Evolutionary conservation across 352 stramenopile species (phyloP), one percentile per base, ranked within the genome.

Genomic region (Globisporangium echinulatum): DNA sequence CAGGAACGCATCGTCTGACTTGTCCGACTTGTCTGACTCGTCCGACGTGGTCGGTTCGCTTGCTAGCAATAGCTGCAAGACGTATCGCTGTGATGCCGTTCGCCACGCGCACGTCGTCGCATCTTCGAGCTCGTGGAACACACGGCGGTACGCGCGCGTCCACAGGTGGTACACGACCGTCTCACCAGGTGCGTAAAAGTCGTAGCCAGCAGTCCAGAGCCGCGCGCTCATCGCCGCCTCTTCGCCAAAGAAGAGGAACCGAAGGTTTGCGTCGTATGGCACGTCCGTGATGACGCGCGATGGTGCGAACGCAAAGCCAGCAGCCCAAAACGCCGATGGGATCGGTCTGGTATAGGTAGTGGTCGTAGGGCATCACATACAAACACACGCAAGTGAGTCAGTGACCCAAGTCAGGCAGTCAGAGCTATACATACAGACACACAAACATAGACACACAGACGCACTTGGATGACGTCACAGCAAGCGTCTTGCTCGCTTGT

Each of bases 231-330:
- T 97, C 15, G 69, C 81, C 4, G 87, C 65, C 72, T 98, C 94
- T 77, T 98, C 94, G 33, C 94, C 94, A 67, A 98, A 98, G 63
- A 98, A 98, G 3, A 98, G 66, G 53, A 96, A 85, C 10, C 77
- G 79, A 10, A 98, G 63, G 17, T 62, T 74, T 6, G 66, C 68
- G 65, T 98, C 92, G 64, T 98, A 98, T 0, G 83, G 87, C 37
- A 94, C 90, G 61, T 90, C 73, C 4, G 51, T 33, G 3, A 90
- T 70, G 3, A 87, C 78, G 15, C 60, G 37, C 8, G 69, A 67
- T 1, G 70, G 76, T 1, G 78, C 83, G 63, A 92, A 90, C 8
- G 79, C 69, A 66, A 88, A 92, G 0, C 79, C 79, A n/a, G 82
- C 82, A 46, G 82, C 82, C 79, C 79, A 92, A 25, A 92, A 88